phyloP scores from a whole-genome alignment of 148 eudicot genomes.

The Silene conica region DNA sequence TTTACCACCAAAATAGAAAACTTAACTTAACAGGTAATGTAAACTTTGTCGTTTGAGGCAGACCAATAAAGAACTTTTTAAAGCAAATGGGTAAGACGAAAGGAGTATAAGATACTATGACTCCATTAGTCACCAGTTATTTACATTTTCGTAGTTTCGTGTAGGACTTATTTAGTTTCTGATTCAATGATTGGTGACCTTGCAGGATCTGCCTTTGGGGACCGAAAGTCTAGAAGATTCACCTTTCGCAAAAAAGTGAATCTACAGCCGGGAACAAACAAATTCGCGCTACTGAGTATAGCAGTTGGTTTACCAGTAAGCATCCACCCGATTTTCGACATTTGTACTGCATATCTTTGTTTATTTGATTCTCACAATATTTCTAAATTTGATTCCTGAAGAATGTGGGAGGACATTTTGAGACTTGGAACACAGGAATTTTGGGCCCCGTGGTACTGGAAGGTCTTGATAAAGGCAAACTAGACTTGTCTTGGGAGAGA shows the following conservation, averaged over 20 bases:
- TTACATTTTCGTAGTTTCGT: too few relatives aligned
- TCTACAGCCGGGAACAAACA: constrained; percentile 62
- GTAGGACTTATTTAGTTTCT: constrained; percentile 16
- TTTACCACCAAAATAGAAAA: not conserved
- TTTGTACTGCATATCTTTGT: not conserved
- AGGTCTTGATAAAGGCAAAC: constrained; percentile 47
- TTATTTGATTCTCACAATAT: not conserved
- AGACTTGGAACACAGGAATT: constrained; percentile 61
- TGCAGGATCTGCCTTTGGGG: constrained; percentile 78
- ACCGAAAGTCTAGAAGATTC: constrained; percentile 56
- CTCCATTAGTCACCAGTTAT: not conserved
- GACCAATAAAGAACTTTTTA: not conserved
- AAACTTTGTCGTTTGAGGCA: not conserved
- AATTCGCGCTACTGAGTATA: constrained; percentile 70
- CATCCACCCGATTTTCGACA: constrained; percentile 5
- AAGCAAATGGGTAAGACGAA: not conserved
- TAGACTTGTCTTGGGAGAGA: constrained; percentile 57
- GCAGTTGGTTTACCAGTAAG: constrained; percentile 92
- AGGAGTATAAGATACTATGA: not conserved
- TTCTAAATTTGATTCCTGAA: constrained; percentile 24
- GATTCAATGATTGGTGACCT: constrained; percentile 8
- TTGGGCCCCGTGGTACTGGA: constrained; percentile 60
- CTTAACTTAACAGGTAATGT: not conserved
- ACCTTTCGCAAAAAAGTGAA: constrained; percentile 49
- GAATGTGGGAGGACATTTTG: constrained; percentile 89